Evolutionary conservation across 495 filamentous ascomycete genomes (phyloP), one percentile per base, ranked within the genome.

Genomic region (Talaromyces thailandensis): DNA sequence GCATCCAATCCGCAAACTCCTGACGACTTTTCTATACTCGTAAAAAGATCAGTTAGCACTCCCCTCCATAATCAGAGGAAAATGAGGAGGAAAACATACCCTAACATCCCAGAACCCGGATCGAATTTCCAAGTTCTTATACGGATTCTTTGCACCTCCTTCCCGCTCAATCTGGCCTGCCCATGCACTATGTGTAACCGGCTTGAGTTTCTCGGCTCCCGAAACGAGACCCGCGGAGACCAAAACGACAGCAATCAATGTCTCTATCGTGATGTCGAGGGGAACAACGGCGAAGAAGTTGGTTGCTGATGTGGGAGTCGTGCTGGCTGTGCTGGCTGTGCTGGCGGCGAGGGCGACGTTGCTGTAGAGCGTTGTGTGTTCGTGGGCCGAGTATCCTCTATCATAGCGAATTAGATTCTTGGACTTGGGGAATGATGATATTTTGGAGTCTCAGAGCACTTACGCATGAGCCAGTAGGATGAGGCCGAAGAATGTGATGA

Each of bases 301-400:
- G 25, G 63, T 66, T 6, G 71, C 60, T 32, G 70, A 26, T 21
- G 67, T 14, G 8, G 60, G 45, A 24, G 61, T 68, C 62, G 74
- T 67, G 43, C 76, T 67, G 8, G 81, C 68, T 25, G 82, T 67
- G 43, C 76, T 67, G 8, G 81, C 68, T 25, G 82, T 80, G 58
- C 81, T 64, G 28, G 82, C 64, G 32, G 82, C 76, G 50, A 82
- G 71, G 58, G 81, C 75, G 60, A 73, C 73, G 65, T 79, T 82
- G 52, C 86, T 83, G 67, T 83, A 83, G 58, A 92, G 81, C 14
- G 86, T 79, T 45, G 89, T 86, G 71, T 93, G 88, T 74, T 95
- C 91, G 65, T 92, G 87, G 45, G 91, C 89, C 58, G 91, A 95
- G 74, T 93, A 95, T 71, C 88, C 90, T 56, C 90, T 93, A 28